phyloP scores from a whole-genome alignment of 805 yeast species.

The Myxozyma melibiosi region DNA sequence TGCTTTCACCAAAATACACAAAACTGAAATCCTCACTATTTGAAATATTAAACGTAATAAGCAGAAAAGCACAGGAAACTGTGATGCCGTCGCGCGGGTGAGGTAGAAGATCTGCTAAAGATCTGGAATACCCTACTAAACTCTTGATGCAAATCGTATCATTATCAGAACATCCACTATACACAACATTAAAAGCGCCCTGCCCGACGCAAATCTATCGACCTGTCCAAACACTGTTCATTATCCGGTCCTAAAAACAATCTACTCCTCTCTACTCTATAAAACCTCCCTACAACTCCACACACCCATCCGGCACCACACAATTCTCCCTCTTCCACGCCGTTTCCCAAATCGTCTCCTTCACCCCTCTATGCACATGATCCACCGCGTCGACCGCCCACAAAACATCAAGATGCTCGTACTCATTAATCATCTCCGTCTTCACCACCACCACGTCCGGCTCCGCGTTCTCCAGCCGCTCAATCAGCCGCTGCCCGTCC shows the following conservation, averaged over 20 bases:
- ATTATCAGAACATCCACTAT: too few species aligned
- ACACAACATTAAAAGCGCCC: too few species aligned
- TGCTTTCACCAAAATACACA: too few species aligned
- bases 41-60: too few species aligned
- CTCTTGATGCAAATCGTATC: too few species aligned
- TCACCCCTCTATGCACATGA: conserved; percentile 57
- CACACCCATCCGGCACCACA: conserved; percentile 25
- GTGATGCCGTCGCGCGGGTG: too few species aligned
- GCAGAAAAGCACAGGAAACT: too few species aligned
- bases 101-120: too few species aligned
- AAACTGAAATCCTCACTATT: too few species aligned
- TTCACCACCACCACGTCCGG: conserved; percentile 46
- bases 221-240: background rate
- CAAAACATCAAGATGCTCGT: conserved; percentile 86
- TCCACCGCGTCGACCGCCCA: conserved; percentile 84
- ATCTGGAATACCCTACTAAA: too few species aligned
- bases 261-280: background rate
- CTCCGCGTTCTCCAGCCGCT: conserved; percentile 68
- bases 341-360: conserved; percentile 38
- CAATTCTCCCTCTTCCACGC: conserved; percentile 24
- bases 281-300: conserved; percentile 17
- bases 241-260: background rate
- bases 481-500: conserved; percentile 65
- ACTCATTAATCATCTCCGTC: conserved; percentile 55
- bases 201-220: too few species aligned